A percentile compares a stretch with the other conserved stretches of the same genome.
Conservation (phyloP, 768 basidiomycete genomes). For the Mycena albidolilacea region DNA sequence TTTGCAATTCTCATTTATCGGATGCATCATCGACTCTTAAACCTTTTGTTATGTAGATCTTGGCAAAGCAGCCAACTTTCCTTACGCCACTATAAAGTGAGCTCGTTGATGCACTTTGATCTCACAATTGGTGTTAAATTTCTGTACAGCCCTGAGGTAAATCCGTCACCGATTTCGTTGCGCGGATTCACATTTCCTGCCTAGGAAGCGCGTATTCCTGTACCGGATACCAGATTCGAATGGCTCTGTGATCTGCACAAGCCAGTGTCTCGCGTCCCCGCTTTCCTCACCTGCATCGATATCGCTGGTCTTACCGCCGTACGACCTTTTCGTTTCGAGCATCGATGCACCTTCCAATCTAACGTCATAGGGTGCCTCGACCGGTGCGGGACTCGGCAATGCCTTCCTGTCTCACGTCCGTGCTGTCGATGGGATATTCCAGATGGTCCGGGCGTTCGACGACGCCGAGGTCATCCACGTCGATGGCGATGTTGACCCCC, state of each 20-base stretch:
- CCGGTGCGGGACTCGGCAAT: conserved; percentile 97
- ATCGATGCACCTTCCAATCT: conserved; percentile 6
- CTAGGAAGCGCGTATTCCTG: conserved; percentile 92
- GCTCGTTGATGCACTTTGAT: conserved; percentile 33
- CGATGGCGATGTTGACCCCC: conserved; percentile 96
- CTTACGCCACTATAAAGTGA: conserved; percentile 90
- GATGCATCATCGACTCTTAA: conserved; percentile 12
- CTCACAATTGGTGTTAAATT: conserved; percentile 22
- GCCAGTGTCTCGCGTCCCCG: conserved; percentile 89
- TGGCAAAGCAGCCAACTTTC: conserved; percentile 97
- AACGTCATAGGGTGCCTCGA: conserved; percentile 85
- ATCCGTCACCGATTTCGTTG: conserved; percentile 3
- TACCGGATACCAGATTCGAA: conserved; percentile 94
- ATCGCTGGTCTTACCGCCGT: conserved; percentile 98
- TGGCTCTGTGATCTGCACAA: conserved; percentile 96
- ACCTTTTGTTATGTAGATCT: conserved; percentile 66
- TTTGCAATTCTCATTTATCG: conserved; percentile 49
- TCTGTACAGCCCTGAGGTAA: conserved; percentile 69
- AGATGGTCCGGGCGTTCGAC: conserved; percentile 97
- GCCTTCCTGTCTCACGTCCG: conserved; percentile 98
- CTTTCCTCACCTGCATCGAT: conserved; percentile 97
- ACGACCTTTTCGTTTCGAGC: conserved; percentile 46
- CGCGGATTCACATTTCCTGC: conserved; percentile 22
- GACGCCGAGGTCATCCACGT: conserved; percentile 99
- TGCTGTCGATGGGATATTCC: conserved; percentile 99